Evolutionary conservation across 352 stramenopile species (phyloP).

Genomic region (Pilasporangium apinafurcum): DNA sequence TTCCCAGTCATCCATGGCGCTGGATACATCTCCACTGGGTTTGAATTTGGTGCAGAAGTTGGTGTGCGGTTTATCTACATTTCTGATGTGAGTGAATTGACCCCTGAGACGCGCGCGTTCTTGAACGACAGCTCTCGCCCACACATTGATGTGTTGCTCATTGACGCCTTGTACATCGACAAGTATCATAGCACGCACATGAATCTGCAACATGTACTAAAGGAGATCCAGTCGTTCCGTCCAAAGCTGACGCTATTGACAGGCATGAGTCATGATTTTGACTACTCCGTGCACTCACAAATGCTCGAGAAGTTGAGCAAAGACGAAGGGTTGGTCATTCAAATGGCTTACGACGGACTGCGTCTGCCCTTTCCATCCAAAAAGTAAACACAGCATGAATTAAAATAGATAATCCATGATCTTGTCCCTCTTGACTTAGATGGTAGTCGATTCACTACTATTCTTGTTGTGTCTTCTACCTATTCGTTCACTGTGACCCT

Average conservation of each 20-base stretch:
- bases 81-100: slow-evolving; percentile 80
- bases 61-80: slow-evolving; percentile 82
- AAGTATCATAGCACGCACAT: slow-evolving; percentile 83
- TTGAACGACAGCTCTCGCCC: slow-evolving; percentile 47
- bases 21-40: slow-evolving; percentile 72
- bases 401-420: too few relatives aligned
- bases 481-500: too few relatives aligned
- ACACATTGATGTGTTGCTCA: slow-evolving; percentile 73
- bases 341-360: slow-evolving; percentile 84
- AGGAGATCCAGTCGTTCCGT: slow-evolving; percentile 51
- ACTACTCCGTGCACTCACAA: slow-evolving; percentile 52
- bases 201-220: slow-evolving; percentile 65
- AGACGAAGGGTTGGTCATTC: slow-evolving; percentile 52
- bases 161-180: slow-evolving; percentile 75
- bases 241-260: slow-evolving; percentile 74
- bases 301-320: slow-evolving; percentile 36
- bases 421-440: too few relatives aligned
- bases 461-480: too few relatives aligned
- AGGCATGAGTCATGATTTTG: slow-evolving; percentile 84
- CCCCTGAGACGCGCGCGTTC: slow-evolving; percentile 41
- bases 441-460: too few relatives aligned
- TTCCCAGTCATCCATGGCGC: slow-evolving; percentile 80
- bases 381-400: slow-evolving; percentile 18
- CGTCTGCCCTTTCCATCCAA: slow-evolving; percentile 40
- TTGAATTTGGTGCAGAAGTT: slow-evolving; percentile 72